Conservation (phyloP, 2,329 filamentous ascomycete genomes). For the Aspergillus caelatus region DNA sequence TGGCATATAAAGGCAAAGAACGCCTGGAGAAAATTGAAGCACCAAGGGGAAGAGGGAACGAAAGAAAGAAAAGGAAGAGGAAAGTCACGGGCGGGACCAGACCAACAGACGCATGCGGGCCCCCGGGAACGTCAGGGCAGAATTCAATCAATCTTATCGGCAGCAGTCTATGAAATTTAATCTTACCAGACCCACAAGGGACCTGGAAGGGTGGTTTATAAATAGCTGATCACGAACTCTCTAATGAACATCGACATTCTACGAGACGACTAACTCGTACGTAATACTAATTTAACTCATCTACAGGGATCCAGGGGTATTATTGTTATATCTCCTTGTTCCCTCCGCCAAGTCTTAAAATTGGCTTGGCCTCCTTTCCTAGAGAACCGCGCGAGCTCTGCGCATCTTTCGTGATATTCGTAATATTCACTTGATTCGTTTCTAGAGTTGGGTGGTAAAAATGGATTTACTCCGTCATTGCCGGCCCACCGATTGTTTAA, state of each 20-base stretch:
- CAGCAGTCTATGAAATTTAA: background rate
- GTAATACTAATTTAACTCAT: background rate
- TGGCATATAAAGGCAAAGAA: background rate
- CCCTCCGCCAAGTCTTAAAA: background rate
- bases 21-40: background rate
- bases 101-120: slow-evolving; percentile 24
- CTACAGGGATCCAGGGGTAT: background rate
- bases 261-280: background rate
- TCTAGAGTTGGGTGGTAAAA: slow-evolving; percentile 17
- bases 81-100: slow-evolving; percentile 6
- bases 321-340: background rate
- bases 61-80: slow-evolving; percentile 10
- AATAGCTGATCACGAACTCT: background rate
- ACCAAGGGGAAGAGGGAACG: background rate
- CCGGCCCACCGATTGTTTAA: background rate
- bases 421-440: slow-evolving; percentile 23
- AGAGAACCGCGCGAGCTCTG: background rate
- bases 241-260: background rate
- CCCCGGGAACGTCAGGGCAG: slow-evolving; percentile 18
- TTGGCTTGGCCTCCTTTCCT: background rate
- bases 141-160: slow-evolving; percentile 15
- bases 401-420: slow-evolving; percentile 10
- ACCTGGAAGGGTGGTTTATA: background rate
- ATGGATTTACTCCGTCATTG: slow-evolving; percentile 3
- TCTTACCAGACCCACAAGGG: slow-evolving; percentile 6